Evolutionary conservation across 208 protist genomes (phyloP).

Genomic region (Trypanosoma mega): DNA sequence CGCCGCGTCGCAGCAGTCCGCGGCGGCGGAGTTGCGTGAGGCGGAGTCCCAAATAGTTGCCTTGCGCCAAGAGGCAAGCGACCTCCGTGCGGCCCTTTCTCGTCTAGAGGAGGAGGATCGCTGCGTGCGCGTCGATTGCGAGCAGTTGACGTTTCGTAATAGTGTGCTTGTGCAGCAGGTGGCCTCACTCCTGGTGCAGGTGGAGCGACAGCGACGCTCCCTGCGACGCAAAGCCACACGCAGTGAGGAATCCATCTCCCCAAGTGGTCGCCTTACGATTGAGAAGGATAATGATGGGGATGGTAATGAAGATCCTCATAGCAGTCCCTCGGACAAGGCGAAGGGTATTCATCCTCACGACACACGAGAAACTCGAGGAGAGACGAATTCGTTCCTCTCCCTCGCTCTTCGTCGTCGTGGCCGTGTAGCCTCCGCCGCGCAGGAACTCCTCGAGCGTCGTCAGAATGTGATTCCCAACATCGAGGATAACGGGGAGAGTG

Average conservation of each 20-base stretch:
- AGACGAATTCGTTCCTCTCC: background rate
- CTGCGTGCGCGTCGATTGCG: conserved; percentile 47
- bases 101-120: conserved; percentile 40
- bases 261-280: too few relatives aligned
- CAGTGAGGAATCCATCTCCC: too few relatives aligned
- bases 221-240: background rate
- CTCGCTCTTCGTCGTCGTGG: conserved; percentile 6
- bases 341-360: background rate
- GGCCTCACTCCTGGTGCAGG: conserved; percentile 56
- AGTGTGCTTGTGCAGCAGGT: conserved; percentile 72
- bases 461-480: too few relatives aligned
- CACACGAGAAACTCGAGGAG: background rate
- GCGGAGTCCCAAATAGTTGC: conserved; percentile 21
- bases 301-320: background rate
- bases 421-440: conserved; percentile 20
- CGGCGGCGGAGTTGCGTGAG: conserved; percentile 26
- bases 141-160: conserved; percentile 69
- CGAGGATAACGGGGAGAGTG: too few relatives aligned
- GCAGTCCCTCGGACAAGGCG: background rate
- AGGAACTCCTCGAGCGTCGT: conserved; percentile 24
- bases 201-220: conserved; percentile 34
- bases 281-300: background rate
- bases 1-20: conserved; percentile 30
- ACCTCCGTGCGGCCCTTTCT: conserved; percentile 27
- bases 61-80: background rate